Evolutionary conservation across 2,329 filamentous ascomycete species (phyloP).

Genomic region (Seiridium cupressi): DNA sequence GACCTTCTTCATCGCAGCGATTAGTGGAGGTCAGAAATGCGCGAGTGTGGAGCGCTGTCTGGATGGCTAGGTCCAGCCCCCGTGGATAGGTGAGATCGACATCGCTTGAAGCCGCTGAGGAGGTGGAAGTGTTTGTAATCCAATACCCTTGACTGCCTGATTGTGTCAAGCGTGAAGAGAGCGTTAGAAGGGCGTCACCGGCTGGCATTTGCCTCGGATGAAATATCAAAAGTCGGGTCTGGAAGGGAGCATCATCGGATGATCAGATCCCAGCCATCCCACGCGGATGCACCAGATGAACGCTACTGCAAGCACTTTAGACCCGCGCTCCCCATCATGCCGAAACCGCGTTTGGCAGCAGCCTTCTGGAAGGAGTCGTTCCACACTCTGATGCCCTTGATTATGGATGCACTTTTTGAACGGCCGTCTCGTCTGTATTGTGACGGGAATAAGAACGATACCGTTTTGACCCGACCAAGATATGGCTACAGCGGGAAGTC

Average conservation of each 20-base stretch:
- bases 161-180: background rate
- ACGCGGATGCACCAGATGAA: background rate
- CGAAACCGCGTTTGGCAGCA: background rate
- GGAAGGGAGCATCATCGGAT: too few relatives aligned
- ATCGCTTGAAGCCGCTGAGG: too few relatives aligned
- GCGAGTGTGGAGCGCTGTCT: too few relatives aligned
- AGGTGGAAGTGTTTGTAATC: background rate
- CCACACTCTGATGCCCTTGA: background rate
- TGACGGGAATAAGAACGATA: background rate
- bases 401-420: background rate
- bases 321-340: background rate
- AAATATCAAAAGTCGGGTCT: too few relatives aligned
- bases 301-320: conserved; percentile 2
- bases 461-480: too few relatives aligned
- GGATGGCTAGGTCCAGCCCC: background rate
- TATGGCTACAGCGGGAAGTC: too few relatives aligned
- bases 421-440: background rate
- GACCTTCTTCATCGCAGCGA: background rate
- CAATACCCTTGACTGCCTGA: background rate
- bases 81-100: background rate
- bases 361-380: background rate
- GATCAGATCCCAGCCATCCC: background rate
- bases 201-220: background rate
- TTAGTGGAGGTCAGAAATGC: background rate
- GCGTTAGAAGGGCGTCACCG: background rate